phyloP scores from a whole-genome alignment of 2,329 filamentous ascomycete species.

The Niveomyces coronatus region DNA sequence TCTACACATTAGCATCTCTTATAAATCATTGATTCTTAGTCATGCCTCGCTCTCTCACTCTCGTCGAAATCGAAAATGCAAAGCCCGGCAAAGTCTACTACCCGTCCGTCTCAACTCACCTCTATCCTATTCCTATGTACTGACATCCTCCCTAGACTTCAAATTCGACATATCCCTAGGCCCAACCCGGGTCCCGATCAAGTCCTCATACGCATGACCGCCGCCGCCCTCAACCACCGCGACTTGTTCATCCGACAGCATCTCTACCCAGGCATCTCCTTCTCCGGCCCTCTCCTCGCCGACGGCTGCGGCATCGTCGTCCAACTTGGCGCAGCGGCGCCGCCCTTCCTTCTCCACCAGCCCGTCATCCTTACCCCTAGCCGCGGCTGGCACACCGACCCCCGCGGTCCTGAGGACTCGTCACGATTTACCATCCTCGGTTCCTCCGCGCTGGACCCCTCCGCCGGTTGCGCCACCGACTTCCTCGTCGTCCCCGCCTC shows the following conservation, averaged over 20 bases:
- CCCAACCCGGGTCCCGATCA: slow-evolving; percentile 56
- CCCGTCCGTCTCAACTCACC: slow-evolving; percentile 39
- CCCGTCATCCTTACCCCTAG: slow-evolving; percentile 71
- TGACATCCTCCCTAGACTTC: slow-evolving; percentile 31
- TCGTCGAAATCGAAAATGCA: slow-evolving; percentile 58
- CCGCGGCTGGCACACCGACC: slow-evolving; percentile 63
- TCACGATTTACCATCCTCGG: slow-evolving; percentile 55
- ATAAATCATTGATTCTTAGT: not conserved
- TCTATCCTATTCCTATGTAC: not conserved
- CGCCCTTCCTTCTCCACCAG: slow-evolving; percentile 39
- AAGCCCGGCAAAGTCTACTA: slow-evolving; percentile 87
- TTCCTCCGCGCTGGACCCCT: slow-evolving; percentile 50
- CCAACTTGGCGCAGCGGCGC: slow-evolving; percentile 44
- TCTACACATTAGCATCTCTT: not conserved
- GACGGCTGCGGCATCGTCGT: slow-evolving; percentile 74
- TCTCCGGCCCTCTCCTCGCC: slow-evolving; percentile 66
- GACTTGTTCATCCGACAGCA: slow-evolving; percentile 91
- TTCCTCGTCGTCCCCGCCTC: slow-evolving; percentile 55
- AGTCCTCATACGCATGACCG: slow-evolving; percentile 64
- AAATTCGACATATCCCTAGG: slow-evolving; percentile 49
- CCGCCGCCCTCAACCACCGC: slow-evolving; percentile 84
- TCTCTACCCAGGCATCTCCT: slow-evolving; percentile 78
- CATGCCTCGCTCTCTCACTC: slow-evolving; percentile 48
- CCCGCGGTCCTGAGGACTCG: slow-evolving; percentile 61
- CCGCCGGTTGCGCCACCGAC: slow-evolving; percentile 63